These are phyloP conservation scores for Claviceps africana DNA, from an alignment of 2,329 filamentous ascomycete species.

Conservation along the genomic window DNA sequence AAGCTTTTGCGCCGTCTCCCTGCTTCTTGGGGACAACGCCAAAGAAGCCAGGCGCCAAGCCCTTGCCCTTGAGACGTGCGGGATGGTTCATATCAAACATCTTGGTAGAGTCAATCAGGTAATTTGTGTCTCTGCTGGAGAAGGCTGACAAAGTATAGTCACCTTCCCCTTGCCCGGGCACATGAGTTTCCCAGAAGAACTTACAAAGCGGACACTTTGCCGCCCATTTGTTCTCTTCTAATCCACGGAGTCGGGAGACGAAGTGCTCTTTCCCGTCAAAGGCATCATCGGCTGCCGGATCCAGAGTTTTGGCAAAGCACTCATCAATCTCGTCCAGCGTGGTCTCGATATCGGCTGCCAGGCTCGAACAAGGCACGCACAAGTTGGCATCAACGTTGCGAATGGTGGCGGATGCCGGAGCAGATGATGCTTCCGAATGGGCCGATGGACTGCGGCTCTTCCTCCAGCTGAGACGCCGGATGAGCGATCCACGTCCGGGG, in stretches of 20 bases:
- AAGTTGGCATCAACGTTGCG: constrained; percentile 17
- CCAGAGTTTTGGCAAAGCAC: constrained; percentile 15
- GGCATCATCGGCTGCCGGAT: constrained; percentile 16
- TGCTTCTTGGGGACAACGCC: constrained; percentile 20
- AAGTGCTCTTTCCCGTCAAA: constrained; percentile 20
- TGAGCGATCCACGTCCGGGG: constrained; percentile 18
- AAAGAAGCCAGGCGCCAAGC: constrained; percentile 17
- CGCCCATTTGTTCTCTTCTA: constrained; percentile 19
- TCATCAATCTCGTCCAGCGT: constrained; percentile 19
- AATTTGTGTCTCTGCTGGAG: constrained; percentile 21
- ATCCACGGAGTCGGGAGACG: constrained; percentile 13
- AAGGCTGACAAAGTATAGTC: constrained; percentile 20
- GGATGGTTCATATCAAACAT: constrained; percentile 20
- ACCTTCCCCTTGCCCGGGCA: constrained; percentile 16
- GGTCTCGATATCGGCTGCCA: constrained; percentile 20
- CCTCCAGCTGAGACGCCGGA: constrained; percentile 22
- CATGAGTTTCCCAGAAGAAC: constrained; percentile 20
- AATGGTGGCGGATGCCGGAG: constrained; percentile 10
- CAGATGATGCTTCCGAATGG: constrained; percentile 16
- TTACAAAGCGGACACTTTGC: constrained; percentile 22
- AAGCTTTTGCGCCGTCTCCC: constrained; percentile 14
- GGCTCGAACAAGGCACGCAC: constrained; percentile 17
- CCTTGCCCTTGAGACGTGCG: constrained; percentile 15
- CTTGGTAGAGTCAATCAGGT: constrained; percentile 18
- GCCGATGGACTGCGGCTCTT: constrained; percentile 22